Conservation (phyloP, 441 rosid species). For the Eugenia klotzschiana region DNA sequence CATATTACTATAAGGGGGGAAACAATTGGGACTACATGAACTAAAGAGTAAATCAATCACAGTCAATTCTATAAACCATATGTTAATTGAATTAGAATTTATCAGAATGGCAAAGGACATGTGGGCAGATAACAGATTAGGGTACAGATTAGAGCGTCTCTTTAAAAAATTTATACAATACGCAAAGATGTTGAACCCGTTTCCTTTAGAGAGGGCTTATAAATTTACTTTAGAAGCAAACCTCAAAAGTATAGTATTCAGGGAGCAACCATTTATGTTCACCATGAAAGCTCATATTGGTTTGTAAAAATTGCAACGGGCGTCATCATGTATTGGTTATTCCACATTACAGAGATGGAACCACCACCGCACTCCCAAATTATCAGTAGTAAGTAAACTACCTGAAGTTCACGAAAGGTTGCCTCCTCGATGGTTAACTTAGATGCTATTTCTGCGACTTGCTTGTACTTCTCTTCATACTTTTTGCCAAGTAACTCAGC, state of each 20-base stretch:
- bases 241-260: background rate
- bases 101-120: background rate
- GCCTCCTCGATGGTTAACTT: constrained; percentile 92
- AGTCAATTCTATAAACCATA: background rate
- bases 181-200: background rate
- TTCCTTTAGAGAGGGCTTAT: background rate
- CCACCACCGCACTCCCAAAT: background rate
- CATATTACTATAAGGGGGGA: background rate
- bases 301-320: background rate
- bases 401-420: constrained; percentile 86
- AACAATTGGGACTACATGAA: background rate
- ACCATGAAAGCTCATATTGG: background rate
- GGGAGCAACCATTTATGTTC: background rate
- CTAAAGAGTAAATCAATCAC: background rate
- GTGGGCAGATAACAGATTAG: background rate
- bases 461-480: constrained; percentile 93
- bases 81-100: background rate
- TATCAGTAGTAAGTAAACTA: constrained; percentile 7
- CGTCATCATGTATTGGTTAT: background rate
- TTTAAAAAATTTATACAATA: background rate
- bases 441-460: constrained; percentile 91
- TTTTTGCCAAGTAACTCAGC: constrained; percentile 80
- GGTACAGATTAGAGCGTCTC: background rate
- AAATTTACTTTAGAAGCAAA: background rate
- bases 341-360: constrained; percentile 1